These are phyloP conservation scores for Loxodes magnus DNA, from an alignment of 73 alveolate genomes.

Conservation along the genomic window DNA sequence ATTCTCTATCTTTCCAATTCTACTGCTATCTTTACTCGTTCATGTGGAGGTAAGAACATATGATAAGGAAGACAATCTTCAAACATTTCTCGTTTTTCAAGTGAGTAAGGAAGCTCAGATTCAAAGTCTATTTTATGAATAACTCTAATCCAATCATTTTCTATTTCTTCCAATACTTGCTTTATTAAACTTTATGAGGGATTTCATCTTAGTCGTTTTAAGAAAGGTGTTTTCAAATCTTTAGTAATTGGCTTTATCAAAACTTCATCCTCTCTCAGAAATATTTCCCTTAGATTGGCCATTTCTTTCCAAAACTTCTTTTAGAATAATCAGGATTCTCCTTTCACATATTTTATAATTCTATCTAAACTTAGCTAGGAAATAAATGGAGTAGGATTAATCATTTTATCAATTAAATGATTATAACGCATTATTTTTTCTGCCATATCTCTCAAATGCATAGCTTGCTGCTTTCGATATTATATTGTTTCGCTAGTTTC, in stretches of 20 bases:
- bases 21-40: slow-evolving; percentile 21
- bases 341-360: no score
- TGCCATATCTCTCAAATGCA: slow-evolving; percentile 27
- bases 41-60: slow-evolving; percentile 35
- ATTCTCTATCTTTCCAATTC: slow-evolving; percentile 21
- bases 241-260: no score
- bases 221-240: no score
- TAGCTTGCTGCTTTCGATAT: slow-evolving; percentile 32
- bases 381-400: slow-evolving; percentile 14
- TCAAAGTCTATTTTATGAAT: slow-evolving; percentile 35
- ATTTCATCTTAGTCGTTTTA: no score
- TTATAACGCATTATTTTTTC: slow-evolving; percentile 41
- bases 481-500: slow-evolving; percentile 25
- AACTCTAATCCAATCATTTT: slow-evolving; percentile 19
- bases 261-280: no score
- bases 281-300: no score
- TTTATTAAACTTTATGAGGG: no score
- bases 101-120: slow-evolving; percentile 33
- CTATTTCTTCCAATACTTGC: slow-evolving; percentile 24
- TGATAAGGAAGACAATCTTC: slow-evolving; percentile 19
- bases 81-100: slow-evolving; percentile 32
- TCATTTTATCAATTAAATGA: slow-evolving; percentile 20
- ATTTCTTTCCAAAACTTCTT: no score
- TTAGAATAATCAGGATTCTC: no score
- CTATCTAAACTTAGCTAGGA: no score